Evolutionary conservation across 495 filamentous ascomycete genomes (phyloP), one percentile per base, ranked within the genome.

Genomic region (Aspergillus sparsus): DNA sequence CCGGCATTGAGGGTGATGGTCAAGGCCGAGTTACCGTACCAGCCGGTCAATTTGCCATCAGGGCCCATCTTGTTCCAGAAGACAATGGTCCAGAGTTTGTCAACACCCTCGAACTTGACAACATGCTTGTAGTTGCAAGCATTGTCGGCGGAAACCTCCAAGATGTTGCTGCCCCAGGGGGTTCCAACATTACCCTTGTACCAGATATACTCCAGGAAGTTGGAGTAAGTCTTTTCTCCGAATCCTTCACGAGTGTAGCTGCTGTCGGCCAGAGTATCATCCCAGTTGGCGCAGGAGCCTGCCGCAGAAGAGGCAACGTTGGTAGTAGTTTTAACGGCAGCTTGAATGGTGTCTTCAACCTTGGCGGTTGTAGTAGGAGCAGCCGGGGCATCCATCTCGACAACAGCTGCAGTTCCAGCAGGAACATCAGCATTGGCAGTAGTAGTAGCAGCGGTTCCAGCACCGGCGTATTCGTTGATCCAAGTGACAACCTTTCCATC

Each of bases 381-480:
- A 47, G 66, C 58, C 47, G 32, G 21, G 32, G 57, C 16, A 53
- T 63, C 35, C 37, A 55, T 62, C 45, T 67, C 12, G 60, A 61
- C 45, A 36, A 65, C n/a, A 21, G 65, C 39, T 15, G 55, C 61
- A 47, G 45, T 41, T 3, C 21, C 21, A 27, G 21, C 21, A 27
- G 21, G 21, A 33, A 59, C 44, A 1, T 51, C 45, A 6, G 39
- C 12, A n/a, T 37, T 44, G 12, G 57, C 62, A 10, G 66, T 37
- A 35, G 64, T 49, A 6, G 75, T 50, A 42, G 71, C 45, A 13
- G 73, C 57, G 41, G 74, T 58, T 49, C 67, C 64, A 33, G 67
- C 64, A 27, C 80, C 83, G 55, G 73, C 79, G 64, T 79, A 90
- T 55, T 83, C 70, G 77, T 91, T 91, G 62, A 76, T 71, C 87